A percentile compares a stretch with the other conserved stretches of the same genome.
These are phyloP conservation scores for Flagelloscypha sp. DNA, from an alignment of 768 basidiomycete genomes.

Conservation along the genomic window DNA sequence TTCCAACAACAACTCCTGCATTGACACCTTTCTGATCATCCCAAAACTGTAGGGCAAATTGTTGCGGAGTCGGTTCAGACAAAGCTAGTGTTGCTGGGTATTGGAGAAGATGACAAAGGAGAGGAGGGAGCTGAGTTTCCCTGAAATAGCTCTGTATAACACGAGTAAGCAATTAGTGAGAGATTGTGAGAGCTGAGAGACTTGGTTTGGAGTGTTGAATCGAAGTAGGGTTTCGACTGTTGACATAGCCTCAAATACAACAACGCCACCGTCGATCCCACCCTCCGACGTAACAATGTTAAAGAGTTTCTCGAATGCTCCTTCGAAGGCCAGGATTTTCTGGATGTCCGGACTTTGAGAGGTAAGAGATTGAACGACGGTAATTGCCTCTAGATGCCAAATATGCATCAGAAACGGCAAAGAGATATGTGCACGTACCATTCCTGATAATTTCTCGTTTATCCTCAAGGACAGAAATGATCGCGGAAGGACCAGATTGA, in stretches of 20 bases:
- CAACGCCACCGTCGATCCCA: constrained; percentile 84
- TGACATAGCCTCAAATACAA: constrained; percentile 76
- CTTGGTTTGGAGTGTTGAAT: constrained; percentile 94
- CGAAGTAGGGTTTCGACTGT: constrained; percentile 83
- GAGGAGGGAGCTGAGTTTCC: constrained; percentile 67
- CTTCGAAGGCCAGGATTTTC: constrained; percentile 93
- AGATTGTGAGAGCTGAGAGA: constrained; percentile 23
- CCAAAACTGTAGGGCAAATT: constrained; percentile 96
- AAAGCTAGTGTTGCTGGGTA: constrained; percentile 59
- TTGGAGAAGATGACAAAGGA: constrained; percentile 59
- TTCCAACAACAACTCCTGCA: constrained; percentile 65
- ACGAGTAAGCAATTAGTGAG: constrained; percentile 8
- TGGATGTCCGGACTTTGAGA: constrained; percentile 90
- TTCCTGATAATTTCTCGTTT: constrained; percentile 84
- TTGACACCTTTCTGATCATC: constrained; percentile 85
- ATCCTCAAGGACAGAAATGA: constrained; percentile 73
- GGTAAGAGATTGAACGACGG: constrained; percentile 72
- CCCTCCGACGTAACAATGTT: constrained; percentile 81
- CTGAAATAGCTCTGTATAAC: constrained; percentile 83
- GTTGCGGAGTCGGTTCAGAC: constrained; percentile 61
- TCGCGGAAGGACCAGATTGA: constrained; percentile 63
- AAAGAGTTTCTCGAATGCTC: constrained; percentile 93
- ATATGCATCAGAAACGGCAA: constrained; percentile 6
- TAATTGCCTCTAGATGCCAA: constrained; percentile 59
- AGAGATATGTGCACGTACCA: constrained; percentile 40